Percentiles rank a stretch among this genome's conserved stretches.
These are phyloP conservation scores for Cercospora canescens DNA, from an alignment of 2,329 filamentous ascomycete genomes.

Conservation along the genomic window DNA sequence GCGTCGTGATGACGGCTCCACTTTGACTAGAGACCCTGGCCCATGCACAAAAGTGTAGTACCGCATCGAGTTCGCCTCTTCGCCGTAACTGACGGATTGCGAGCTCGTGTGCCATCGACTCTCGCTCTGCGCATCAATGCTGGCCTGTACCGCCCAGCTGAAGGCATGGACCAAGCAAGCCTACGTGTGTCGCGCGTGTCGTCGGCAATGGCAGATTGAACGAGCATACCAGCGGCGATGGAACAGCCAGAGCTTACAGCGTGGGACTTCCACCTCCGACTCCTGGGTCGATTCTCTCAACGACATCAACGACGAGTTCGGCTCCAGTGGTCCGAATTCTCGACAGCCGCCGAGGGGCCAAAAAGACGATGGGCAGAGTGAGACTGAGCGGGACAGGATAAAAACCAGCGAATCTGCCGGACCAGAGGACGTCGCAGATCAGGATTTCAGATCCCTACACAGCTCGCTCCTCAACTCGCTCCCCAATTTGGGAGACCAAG, in stretches of 20 bases:
- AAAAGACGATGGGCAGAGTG: neutral
- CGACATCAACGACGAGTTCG: slow-evolving; percentile 23
- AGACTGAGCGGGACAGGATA: neutral
- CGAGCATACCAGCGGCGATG: slow-evolving; percentile 17
- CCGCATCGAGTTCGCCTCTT: neutral
- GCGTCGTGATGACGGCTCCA: slow-evolving; percentile 7
- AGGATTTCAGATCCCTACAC: neutral
- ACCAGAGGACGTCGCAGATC: neutral
- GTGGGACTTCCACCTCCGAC: slow-evolving; percentile 2
- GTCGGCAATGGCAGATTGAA: slow-evolving; percentile 18
- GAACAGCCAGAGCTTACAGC: slow-evolving; percentile 12
- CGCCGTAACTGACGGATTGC: neutral
- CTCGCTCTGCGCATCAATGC: slow-evolving; percentile 16
- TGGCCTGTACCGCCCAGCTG: slow-evolving; percentile 16
- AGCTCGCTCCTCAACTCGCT: neutral
- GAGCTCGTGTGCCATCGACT: neutral
- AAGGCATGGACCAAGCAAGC: slow-evolving; percentile 24
- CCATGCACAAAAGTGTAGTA: neutral
- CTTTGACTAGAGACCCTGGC: neutral
- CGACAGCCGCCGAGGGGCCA: neutral
- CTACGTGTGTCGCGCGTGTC: slow-evolving; percentile 24
- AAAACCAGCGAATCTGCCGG: neutral
- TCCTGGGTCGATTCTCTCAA: slow-evolving; percentile 25
- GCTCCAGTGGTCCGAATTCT: neutral
- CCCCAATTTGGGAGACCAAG: neutral